Percentiles rank a stretch among this genome's conserved stretches.
Conservation (phyloP, 2,329 filamentous ascomycete species). For the Cladosporium sp. region DNA sequence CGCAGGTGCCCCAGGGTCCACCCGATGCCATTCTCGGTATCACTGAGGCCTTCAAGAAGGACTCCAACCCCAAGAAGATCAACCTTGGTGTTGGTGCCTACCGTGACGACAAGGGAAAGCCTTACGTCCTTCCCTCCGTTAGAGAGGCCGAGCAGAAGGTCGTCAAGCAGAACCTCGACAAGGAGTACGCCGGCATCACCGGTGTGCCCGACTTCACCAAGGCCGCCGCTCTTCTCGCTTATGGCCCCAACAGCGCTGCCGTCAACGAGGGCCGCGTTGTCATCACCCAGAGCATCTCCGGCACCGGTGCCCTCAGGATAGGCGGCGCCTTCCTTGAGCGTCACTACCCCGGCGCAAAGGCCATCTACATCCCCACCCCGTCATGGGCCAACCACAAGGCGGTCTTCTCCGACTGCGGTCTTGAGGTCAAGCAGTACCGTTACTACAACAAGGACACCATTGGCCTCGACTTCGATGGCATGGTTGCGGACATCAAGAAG, state of each 20-base stretch:
- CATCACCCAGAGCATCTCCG: slow-evolving; percentile 97
- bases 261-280: slow-evolving; percentile 71
- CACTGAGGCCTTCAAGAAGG: slow-evolving; percentile 98
- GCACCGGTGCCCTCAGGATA: slow-evolving; percentile 91
- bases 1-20: slow-evolving; percentile 86
- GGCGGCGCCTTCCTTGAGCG: slow-evolving; percentile 88
- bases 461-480: slow-evolving; percentile 91
- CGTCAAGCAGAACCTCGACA: slow-evolving; percentile 73
- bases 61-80: slow-evolving; percentile 74
- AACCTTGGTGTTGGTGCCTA: slow-evolving; percentile 98
- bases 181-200: slow-evolving; percentile 97
- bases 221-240: slow-evolving; percentile 84
- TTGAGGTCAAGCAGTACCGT: slow-evolving; percentile 89
- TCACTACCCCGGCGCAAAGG: slow-evolving; percentile 87
- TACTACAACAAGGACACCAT: slow-evolving; percentile 99
- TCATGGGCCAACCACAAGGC: slow-evolving; percentile 98
- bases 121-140: slow-evolving; percentile 93
- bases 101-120: slow-evolving; percentile 96
- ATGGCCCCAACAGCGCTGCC: slow-evolving; percentile 72
- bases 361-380: slow-evolving; percentile 91
- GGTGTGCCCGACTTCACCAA: slow-evolving; percentile 92
- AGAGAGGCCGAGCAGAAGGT: slow-evolving; percentile 83
- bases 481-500: slow-evolving; percentile 83
- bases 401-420: slow-evolving; percentile 88
- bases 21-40: slow-evolving; percentile 78